Percentiles rank a stretch among this genome's conserved stretches.
phyloP scores from a whole-genome alignment of 257 asterid species.

The Verbena officinalis region DNA sequence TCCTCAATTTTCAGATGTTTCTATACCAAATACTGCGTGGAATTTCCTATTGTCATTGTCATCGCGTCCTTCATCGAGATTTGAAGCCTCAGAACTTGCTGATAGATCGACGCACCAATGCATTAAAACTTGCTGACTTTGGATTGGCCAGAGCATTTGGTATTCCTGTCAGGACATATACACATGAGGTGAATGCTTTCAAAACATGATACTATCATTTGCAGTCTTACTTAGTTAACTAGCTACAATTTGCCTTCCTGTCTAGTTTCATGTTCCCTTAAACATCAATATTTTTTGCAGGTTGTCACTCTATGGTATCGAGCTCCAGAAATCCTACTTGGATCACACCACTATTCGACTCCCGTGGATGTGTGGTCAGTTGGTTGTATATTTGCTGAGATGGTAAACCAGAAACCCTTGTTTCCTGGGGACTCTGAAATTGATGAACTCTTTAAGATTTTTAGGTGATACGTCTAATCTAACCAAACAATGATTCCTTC shows the following conservation, averaged over 20 bases:
- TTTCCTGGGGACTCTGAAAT: conserved; percentile 98
- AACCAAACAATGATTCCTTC: conserved; percentile 15
- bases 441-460: conserved; percentile 85
- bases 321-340: conserved; percentile 97
- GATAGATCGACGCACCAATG: conserved; percentile 86
- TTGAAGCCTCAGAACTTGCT: conserved; percentile 96
- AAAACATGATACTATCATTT: conserved; percentile 12
- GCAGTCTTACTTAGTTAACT: background rate
- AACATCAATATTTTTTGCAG: conserved; percentile 41
- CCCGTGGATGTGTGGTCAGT: conserved; percentile 98
- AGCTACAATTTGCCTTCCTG: conserved; percentile 8
- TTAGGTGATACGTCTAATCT: conserved; percentile 59
- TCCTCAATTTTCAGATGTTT: conserved; percentile 57
- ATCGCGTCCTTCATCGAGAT: conserved; percentile 93
- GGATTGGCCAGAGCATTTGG: conserved; percentile 98
- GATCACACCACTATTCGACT: conserved; percentile 92
- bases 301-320: conserved; percentile 98
- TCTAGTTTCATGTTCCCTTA: too few species aligned
- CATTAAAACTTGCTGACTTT: conserved; percentile 93
- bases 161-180: conserved; percentile 93
- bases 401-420: conserved; percentile 78
- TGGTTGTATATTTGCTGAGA: conserved; percentile 98
- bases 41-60: conserved; percentile 93
- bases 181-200: conserved; percentile 69
- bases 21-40: conserved; percentile 89